Base-by-base conservation (phyloP, 2,329 filamentous ascomycete species). In the Penicillium sp. region DNA sequence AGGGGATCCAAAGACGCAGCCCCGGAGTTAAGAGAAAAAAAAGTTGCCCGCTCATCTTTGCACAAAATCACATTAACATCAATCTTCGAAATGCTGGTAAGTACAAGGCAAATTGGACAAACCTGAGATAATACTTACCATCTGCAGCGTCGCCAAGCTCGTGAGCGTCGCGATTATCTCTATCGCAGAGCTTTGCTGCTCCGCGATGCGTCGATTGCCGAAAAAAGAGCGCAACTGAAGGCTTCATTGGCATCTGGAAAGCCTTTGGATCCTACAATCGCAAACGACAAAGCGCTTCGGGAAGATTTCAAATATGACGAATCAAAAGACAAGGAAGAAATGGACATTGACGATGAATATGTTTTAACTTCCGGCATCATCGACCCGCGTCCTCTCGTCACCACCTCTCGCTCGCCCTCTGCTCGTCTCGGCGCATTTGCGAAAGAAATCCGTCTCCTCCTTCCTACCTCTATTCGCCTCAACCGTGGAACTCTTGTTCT, bases 231-330 rank as follows among this genome's bases (percentile, higher is more conserved):
- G 36, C 90, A 95, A 71, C 78, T 99, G 51, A 89, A 92, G 71
- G 85, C 87, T 32, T 91, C 92, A 9, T 81, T 97, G 47, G 93
- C 94, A 19, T 90, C 89, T 9, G 94, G 94, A 61, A 96, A 94
- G 70, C 89, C 91, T 8, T 77, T 96, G 44, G 89, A 93, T 63
- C 84, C 89, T 23, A 80, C 83, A 34, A 89, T 97, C 61, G 91
- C 92, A 51, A 89, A 96, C 68, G 93, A 99, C 76, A 91, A 90
- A 73, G 71, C 82, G 29, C 77, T 99, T 51, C 84, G 92, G 40
- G 87, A 90, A 69, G 91, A 97, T 71, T 97, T 89, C 76, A 91
- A 92, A 69, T 99, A 93, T 71, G 94, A 99, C 70, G 93, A 97
- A 74, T 90, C 90, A 4, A 66, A 69, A 43, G 65, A 72, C 19